These are phyloP conservation scores for Crucibulum laeve DNA, from an alignment of 768 basidiomycete species.

Conservation along the genomic window DNA sequence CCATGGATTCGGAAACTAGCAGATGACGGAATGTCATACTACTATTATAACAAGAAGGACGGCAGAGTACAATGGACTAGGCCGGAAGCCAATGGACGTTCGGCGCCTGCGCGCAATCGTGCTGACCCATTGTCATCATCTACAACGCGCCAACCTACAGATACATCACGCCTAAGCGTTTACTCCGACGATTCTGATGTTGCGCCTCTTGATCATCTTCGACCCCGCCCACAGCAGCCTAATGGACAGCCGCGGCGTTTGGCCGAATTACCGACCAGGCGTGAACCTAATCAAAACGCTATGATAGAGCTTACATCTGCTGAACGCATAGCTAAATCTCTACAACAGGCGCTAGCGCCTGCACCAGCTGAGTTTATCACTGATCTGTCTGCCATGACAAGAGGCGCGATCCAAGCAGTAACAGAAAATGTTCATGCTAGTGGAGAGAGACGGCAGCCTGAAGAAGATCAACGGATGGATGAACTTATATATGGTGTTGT, in stretches of 20 bases:
- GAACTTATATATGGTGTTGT: conserved; percentile 59
- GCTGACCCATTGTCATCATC: conserved; percentile 16
- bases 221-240: conserved; percentile 17
- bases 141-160: conserved; percentile 24
- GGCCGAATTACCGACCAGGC: conserved; percentile 9
- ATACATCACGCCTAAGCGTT: conserved; percentile 51
- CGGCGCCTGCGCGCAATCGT: conserved; percentile 14
- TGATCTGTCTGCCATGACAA: conserved; percentile 56
- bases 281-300: conserved; percentile 13
- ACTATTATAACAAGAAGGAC: conserved; percentile 69
- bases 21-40: conserved; percentile 80
- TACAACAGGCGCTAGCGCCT: conserved; percentile 58
- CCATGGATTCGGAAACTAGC: conserved; percentile 81
- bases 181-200: conserved; percentile 81
- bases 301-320: conserved; percentile 55
- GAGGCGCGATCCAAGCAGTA: conserved; percentile 59
- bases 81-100: conserved; percentile 38
- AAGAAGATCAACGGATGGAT: conserved; percentile 59
- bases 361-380: conserved; percentile 54
- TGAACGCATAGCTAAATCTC: conserved; percentile 60
- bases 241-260: conserved; percentile 18
- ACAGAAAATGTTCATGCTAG: conserved; percentile 53
- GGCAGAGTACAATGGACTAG: conserved; percentile 67
- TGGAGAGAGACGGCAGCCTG: conserved; percentile 39
- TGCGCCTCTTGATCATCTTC: conserved; percentile 40